phyloP scores from a whole-genome alignment of 495 filamentous ascomycete genomes.

The Daldinia concentrica region DNA sequence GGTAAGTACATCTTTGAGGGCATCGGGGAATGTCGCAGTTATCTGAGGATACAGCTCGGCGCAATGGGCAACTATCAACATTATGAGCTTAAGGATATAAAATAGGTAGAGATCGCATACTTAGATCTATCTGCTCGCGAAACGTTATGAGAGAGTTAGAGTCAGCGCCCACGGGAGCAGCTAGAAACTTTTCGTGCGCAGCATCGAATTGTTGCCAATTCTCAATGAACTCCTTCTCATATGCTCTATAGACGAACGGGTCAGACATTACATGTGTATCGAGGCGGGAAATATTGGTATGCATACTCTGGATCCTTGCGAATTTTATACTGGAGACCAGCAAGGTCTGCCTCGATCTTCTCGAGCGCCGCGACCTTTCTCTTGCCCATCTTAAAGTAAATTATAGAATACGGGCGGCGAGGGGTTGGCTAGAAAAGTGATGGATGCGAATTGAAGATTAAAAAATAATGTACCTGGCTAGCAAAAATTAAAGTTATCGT shows the following conservation, averaged over 20 bases:
- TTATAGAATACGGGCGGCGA: slow-evolving; percentile 28
- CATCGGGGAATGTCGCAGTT: slow-evolving; percentile 77
- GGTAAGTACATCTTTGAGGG: slow-evolving; percentile 80
- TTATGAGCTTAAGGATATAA: slow-evolving; percentile 33
- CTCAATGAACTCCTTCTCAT: slow-evolving; percentile 45
- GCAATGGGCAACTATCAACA: slow-evolving; percentile 74
- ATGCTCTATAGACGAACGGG: slow-evolving; percentile 36
- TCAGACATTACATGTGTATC: slow-evolving; percentile 43
- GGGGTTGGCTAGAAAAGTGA: background rate
- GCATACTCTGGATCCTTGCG: slow-evolving; percentile 45
- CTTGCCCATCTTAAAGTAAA: slow-evolving; percentile 68
- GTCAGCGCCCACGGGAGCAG: slow-evolving; percentile 75
- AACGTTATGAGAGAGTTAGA: slow-evolving; percentile 80
- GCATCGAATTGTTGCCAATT: slow-evolving; percentile 92
- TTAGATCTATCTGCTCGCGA: slow-evolving; percentile 84
- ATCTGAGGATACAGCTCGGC: slow-evolving; percentile 90
- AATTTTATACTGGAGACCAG: slow-evolving; percentile 36
- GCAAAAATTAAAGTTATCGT: slow-evolving; percentile 7
- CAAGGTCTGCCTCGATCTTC: slow-evolving; percentile 90
- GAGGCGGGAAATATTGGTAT: slow-evolving; percentile 13
- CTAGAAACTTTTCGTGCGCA: slow-evolving; percentile 88
- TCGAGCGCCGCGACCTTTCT: slow-evolving; percentile 89
- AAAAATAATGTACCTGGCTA: slow-evolving; percentile 5
- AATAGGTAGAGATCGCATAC: slow-evolving; percentile 19
- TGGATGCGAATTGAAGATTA: background rate